Base-by-base conservation (phyloP, 306 rosid species). In the Prunus mongolica region DNA sequence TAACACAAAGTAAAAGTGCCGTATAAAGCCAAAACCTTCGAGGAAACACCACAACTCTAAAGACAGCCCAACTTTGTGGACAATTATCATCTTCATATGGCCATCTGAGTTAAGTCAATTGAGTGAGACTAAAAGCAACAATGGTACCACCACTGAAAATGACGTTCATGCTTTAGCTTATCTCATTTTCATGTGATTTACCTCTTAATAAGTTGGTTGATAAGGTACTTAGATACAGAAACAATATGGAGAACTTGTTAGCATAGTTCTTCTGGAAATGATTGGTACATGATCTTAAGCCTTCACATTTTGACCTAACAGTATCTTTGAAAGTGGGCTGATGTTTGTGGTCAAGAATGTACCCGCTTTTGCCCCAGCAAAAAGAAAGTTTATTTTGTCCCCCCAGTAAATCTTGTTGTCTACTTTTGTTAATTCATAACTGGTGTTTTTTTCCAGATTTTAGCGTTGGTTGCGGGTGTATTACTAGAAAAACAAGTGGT, bases 401-500 rank as follows among this genome's bases (percentile, higher is more conserved):
- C 24, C 16, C 16, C 7, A 0, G 4, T 60, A 58, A 72, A 45
- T 49, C 27, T 20, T 72, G 24, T 38, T 15, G 25, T 20, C 28
- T 32, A 57, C 55, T 24, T 61, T 58, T 25, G 56, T 18, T 73
- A 62, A 24, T 73, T 72, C 65, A 82, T 72, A 55, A 65, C 27
- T 28, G 45, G 67, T 83, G 67, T 67, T 91, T 82, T 34, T 78
- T 84, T 77, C 81, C 85, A 92, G 97, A 79, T 95, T 74, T 73
- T 95, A 86, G 77, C 96, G 63, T 51, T 90, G 83, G 28, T 92
- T 75, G 75, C 97, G 3, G 99, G 96, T 74, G 92, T 89, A 60
- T 77, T 95, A 58, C 82, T 95, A 84, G 97, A 95, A 81, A 95
- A 95, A 81, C 99, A 95, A 62, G 92, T 92, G 69, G 83, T 95